phyloP scores from a whole-genome alignment of 1,284 basidiomycete genomes.

The Cryptococcus maquisensis region DNA sequence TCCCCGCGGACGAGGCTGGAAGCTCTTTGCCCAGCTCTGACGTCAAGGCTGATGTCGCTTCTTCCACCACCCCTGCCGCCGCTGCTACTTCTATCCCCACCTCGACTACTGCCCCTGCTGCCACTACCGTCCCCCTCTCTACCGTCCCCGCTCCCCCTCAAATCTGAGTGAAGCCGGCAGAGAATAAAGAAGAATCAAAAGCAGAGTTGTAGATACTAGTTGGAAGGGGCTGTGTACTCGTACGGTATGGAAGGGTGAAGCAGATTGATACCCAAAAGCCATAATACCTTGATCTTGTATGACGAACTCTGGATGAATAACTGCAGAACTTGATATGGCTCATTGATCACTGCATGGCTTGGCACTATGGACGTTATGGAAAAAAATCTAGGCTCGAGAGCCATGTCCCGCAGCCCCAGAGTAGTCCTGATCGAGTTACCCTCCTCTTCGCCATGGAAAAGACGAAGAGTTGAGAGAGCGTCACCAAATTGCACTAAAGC shows the following conservation, averaged over 20 bases:
- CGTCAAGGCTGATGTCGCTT: constrained; percentile 9
- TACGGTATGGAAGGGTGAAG: neutral
- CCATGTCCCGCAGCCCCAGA: constrained; percentile 49
- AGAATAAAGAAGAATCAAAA: neutral
- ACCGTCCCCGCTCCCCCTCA: constrained; percentile 1
- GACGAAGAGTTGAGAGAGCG: constrained; percentile 26
- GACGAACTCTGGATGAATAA: neutral
- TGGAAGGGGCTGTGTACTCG: neutral
- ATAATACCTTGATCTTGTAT: neutral
- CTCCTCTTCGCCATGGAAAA: constrained; percentile 11
- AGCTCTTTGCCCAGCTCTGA: constrained; percentile 9
- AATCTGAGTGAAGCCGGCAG: neutral
- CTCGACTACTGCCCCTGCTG: neutral
- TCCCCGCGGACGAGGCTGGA: constrained; percentile 18
- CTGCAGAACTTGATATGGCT: neutral
- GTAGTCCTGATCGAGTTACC: constrained; percentile 53
- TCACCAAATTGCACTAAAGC: constrained; percentile 53
- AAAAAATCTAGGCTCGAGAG: constrained; percentile 47
- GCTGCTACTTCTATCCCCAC: constrained; percentile 7
- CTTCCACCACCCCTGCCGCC: constrained; percentile 11
- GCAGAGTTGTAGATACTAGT: neutral
- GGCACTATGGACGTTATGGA: constrained; percentile 5
- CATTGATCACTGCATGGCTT: neutral
- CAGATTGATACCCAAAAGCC: constrained; percentile 1
- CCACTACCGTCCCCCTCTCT: constrained; percentile 3